Evolutionary conservation across 257 asterid species (phyloP).

Genomic region (Primulina huaijiensis): DNA sequence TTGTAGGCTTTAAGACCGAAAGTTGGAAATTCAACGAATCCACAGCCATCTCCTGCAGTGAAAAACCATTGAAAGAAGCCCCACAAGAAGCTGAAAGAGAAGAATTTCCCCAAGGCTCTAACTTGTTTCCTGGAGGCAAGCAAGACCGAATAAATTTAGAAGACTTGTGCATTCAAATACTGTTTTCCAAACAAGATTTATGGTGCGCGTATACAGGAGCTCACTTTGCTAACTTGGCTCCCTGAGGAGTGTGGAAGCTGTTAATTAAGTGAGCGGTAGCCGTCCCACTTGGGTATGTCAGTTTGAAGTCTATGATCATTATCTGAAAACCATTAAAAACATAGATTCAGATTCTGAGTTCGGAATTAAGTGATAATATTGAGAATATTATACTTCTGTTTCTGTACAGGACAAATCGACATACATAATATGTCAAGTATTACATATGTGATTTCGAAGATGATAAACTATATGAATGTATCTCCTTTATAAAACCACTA

Average conservation of each 20-base stretch:
- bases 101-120: constrained; percentile 75
- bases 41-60: constrained; percentile 81
- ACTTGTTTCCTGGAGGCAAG: constrained; percentile 73
- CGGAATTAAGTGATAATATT: no score
- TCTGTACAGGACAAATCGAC: no score
- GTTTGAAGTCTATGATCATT: constrained; percentile 86
- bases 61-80: constrained; percentile 98
- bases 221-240: constrained; percentile 95
- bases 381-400: no score
- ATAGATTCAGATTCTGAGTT: neutral
- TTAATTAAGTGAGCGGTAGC: constrained; percentile 95
- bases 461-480: no score
- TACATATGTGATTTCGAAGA: no score
- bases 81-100: constrained; percentile 91
- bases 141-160: neutral
- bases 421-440: no score
- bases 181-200: neutral
- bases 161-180: neutral
- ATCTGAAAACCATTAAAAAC: constrained; percentile 43
- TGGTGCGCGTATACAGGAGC: constrained; percentile 16
- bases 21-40: constrained; percentile 72
- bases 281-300: constrained; percentile 95
- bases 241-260: constrained; percentile 92
- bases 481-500: no score
- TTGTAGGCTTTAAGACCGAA: constrained; percentile 84